Evolutionary conservation across 2,329 filamentous ascomycete genomes (phyloP), one percentile per base, ranked within the genome.

Genomic region (Clarireedia hainanense): DNA sequence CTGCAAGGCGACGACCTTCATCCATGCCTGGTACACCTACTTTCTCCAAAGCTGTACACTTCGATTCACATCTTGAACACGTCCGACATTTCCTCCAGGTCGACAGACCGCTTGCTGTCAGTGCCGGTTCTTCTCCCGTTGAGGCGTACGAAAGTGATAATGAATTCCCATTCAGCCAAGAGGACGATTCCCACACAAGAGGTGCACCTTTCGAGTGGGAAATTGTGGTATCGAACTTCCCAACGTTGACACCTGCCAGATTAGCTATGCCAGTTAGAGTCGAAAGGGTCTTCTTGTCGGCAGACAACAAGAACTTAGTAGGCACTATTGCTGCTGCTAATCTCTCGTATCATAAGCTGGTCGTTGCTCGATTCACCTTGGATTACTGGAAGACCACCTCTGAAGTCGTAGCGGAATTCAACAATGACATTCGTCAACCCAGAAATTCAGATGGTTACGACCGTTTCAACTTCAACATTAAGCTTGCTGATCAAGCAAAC

Each of bases 331-430:
- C 84, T 6, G 91, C 95, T 23, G 84, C 86, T 68, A 99, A 99
- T 71, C 73, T 97, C 45, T 83, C 91, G 0, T 99, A 95, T 73
- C 81, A 91, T 53, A 99, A 99, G 73, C 72, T 78, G 5, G 89
- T 99, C 53, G 84, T 87, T n/a, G 92, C 90, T 70, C 84, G 94
- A 50, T 99, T 99, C 71, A 99, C 94, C 0, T 80, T 96, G 47
- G 94, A 99, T 71, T 94, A 95, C 74, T 99, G 94, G 94, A 96
- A 95, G 78, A 99, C 94, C 0, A 95, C 91, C 0, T 99, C 94
- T 0, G 94, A 99, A 69, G 88, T 97, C 1, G 79, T 80, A 39
- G 92, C 89, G n/a, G 91, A 96, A 65, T 99, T 83, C 74, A 86
- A 85, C 69, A 82, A 88, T 59, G 88, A 94, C 72, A 80, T 92